These are phyloP conservation scores for Fusarium circinatum DNA, from an alignment of 2,329 filamentous ascomycete genomes.

Conservation along the genomic window DNA sequence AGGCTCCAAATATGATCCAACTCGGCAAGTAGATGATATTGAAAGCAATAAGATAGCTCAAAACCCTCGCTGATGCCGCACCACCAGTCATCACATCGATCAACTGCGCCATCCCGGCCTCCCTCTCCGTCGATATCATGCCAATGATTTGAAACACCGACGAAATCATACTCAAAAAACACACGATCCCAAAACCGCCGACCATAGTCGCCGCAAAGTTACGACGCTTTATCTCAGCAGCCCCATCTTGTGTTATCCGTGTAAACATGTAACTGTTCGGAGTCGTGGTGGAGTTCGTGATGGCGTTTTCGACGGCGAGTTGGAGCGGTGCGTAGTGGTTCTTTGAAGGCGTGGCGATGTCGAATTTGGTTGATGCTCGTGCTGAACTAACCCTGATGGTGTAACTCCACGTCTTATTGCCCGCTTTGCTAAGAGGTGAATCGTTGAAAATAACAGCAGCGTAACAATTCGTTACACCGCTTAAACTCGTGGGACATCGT, in stretches of 20 bases:
- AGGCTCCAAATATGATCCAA: conserved; percentile 64
- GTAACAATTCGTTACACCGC: neutral
- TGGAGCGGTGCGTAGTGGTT: neutral
- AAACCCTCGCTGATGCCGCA: conserved; percentile 69
- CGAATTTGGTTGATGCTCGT: neutral
- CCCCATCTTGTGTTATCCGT: neutral
- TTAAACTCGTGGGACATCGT: neutral
- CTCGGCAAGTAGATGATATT: conserved; percentile 78
- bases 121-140: conserved; percentile 80
- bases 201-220: neutral
- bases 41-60: conserved; percentile 79
- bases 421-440: neutral
- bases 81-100: conserved; percentile 88
- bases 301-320: conserved; percentile 3
- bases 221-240: neutral
- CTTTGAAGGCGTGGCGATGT: neutral
- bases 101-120: conserved; percentile 82
- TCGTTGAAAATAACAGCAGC: conserved; percentile 9
- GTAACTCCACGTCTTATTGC: neutral
- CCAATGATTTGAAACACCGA: conserved; percentile 53
- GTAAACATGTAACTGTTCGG: conserved; percentile 3
- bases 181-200: neutral
- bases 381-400: neutral
- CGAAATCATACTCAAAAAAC: conserved; percentile 9
- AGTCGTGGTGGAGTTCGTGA: neutral